Evolutionary conservation across 2,329 filamentous ascomycete genomes (phyloP).

Genomic region (Colletotrichum lini): DNA sequence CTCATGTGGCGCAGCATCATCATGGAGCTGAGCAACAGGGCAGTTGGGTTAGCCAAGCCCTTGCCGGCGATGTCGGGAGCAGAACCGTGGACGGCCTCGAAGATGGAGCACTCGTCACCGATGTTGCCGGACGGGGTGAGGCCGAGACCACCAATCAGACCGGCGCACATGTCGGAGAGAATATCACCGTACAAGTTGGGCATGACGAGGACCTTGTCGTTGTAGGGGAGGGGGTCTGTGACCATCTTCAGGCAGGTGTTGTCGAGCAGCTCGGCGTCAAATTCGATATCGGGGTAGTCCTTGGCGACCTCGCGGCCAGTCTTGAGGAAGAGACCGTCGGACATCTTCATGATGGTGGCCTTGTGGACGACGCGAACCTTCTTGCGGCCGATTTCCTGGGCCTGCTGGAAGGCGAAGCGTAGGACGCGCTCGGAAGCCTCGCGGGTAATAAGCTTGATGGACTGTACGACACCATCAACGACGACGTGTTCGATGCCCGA

Average conservation of each 20-base stretch:
- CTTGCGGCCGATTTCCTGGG: constrained; percentile 90
- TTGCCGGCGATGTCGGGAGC: constrained; percentile 97
- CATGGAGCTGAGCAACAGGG: constrained; percentile 93
- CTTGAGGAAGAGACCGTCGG: constrained; percentile 96
- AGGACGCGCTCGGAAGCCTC: constrained; percentile 96
- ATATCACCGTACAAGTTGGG: constrained; percentile 99
- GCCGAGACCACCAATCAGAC: constrained; percentile 96
- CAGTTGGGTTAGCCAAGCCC: constrained; percentile 96
- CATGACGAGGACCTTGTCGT: constrained; percentile 98
- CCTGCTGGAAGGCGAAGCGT: constrained; percentile 98
- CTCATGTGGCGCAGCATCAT: constrained; percentile 99
- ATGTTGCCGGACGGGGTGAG: constrained; percentile 99
- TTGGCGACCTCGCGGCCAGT: constrained; percentile 89
- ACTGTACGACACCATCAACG: constrained; percentile 97
- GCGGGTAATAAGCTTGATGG: constrained; percentile 98
- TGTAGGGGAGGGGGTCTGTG: constrained; percentile 95
- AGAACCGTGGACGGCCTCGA: constrained; percentile 98
- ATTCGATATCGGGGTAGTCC: constrained; percentile 96
- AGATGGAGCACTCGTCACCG: constrained; percentile 98
- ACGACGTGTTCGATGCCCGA: constrained; percentile 99
- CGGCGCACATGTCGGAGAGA: constrained; percentile 99
- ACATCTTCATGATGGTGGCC: constrained; percentile 99
- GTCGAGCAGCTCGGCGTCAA: constrained; percentile 97
- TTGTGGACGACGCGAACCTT: constrained; percentile 99
- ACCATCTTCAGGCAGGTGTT: constrained; percentile 99